A percentile compares a stretch with the other conserved stretches of the same genome.
Evolutionary conservation across 2,329 filamentous ascomycete genomes (phyloP).

Genomic region (Fusarium odoratissimum): DNA sequence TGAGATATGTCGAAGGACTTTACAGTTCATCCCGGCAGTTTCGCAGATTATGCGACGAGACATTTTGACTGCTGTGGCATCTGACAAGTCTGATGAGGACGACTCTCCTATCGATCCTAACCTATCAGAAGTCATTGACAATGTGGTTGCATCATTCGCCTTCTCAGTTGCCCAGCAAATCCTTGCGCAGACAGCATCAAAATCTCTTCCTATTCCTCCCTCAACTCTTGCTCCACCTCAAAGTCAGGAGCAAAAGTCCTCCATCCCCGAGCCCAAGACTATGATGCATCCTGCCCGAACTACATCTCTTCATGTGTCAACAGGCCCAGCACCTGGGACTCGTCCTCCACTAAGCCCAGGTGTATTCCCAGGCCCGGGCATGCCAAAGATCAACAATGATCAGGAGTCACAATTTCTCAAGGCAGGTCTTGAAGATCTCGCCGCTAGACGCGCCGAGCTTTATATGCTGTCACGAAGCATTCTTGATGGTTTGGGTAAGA

Average conservation of each 20-base stretch:
- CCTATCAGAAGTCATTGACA: slow-evolving; percentile 71
- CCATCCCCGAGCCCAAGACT: slow-evolving; percentile 75
- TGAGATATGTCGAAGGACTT: slow-evolving; percentile 84
- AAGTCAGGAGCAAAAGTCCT: slow-evolving; percentile 68
- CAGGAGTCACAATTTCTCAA: slow-evolving; percentile 64
- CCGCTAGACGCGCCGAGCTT: slow-evolving; percentile 84
- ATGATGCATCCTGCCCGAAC: slow-evolving; percentile 76
- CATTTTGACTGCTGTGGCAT: slow-evolving; percentile 70
- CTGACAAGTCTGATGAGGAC: slow-evolving; percentile 53
- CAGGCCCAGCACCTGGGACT: slow-evolving; percentile 49
- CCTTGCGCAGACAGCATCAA: slow-evolving; percentile 78
- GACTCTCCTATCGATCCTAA: slow-evolving; percentile 49
- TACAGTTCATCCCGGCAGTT: slow-evolving; percentile 85
- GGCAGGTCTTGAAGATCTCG: slow-evolving; percentile 81
- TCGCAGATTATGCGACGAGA: slow-evolving; percentile 85
- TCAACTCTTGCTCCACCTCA: slow-evolving; percentile 62
- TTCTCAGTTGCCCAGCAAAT: slow-evolving; percentile 82
- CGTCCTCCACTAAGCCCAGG: slow-evolving; percentile 62
- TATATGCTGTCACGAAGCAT: slow-evolving; percentile 83
- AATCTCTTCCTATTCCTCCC: slow-evolving; percentile 73
- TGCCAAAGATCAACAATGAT: slow-evolving; percentile 56
- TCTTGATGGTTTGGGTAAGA: slow-evolving; percentile 78
- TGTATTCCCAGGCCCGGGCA: slow-evolving; percentile 62
- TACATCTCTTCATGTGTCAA: slow-evolving; percentile 67
- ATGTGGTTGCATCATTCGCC: slow-evolving; percentile 80